Conservation (phyloP, 2,329 filamentous ascomycete species). For the Mycocentrospora acerina region DNA sequence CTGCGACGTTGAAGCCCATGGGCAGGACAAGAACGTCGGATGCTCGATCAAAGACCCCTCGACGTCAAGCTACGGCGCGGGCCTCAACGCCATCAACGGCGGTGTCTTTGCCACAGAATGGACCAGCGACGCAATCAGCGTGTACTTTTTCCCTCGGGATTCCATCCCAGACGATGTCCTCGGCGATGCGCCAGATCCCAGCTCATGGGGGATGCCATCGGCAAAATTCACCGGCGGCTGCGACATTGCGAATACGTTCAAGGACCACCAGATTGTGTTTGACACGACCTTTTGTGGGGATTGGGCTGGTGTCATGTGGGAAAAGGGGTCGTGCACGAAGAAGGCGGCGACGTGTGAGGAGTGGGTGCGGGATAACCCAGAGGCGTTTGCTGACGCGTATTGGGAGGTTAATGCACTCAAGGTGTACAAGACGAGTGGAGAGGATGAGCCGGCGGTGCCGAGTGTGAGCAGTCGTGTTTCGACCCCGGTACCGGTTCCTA, state of each 20-base stretch:
- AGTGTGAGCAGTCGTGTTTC: constrained; percentile 14
- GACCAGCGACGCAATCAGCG: constrained; percentile 68
- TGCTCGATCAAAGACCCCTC: constrained; percentile 46
- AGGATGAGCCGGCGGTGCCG: constrained; percentile 8
- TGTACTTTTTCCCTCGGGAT: constrained; percentile 81
- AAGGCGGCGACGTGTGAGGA: constrained; percentile 67
- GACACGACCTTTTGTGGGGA: constrained; percentile 85
- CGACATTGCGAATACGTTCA: constrained; percentile 70
- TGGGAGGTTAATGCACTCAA: constrained; percentile 64
- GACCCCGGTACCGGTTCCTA: constrained; percentile 11
- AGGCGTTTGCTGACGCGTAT: constrained; percentile 70
- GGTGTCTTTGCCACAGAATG: constrained; percentile 58
- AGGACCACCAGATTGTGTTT: constrained; percentile 73
- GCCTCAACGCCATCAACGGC: constrained; percentile 53
- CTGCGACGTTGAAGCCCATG: constrained; percentile 51
- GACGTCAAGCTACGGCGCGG: constrained; percentile 51
- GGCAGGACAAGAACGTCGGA: constrained; percentile 43
- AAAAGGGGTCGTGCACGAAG: constrained; percentile 58
- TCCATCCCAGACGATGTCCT: constrained; percentile 65
- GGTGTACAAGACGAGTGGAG: constrained; percentile 39
- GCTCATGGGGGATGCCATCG: constrained; percentile 67
- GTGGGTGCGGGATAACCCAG: constrained; percentile 71
- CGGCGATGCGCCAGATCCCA: constrained; percentile 62
- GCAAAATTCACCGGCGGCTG: constrained; percentile 70
- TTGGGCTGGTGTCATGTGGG: constrained; percentile 73